These are phyloP conservation scores for Suhomyces canberraensis DNA, from an alignment of 805 yeast species.

Conservation along the genomic window DNA sequence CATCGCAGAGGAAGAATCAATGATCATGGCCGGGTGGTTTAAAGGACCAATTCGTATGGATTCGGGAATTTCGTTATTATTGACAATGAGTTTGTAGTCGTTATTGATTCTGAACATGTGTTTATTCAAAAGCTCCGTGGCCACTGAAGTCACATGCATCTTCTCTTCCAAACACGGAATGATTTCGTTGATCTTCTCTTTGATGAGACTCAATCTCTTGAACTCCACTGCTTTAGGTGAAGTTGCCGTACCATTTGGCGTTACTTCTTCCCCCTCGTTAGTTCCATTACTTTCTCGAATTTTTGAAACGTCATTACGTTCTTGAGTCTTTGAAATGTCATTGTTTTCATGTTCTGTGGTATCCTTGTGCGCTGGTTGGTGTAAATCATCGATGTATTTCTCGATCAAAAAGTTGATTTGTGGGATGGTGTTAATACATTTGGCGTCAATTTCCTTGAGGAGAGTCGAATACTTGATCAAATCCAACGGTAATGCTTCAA, in stretches of 20 bases:
- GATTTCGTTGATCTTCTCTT: slow-evolving; percentile 56
- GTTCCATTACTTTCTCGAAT: too few species aligned
- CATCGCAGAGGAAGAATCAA: slow-evolving; percentile 45
- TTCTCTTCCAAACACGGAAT: slow-evolving; percentile 94
- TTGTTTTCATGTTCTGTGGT: slow-evolving; percentile 5
- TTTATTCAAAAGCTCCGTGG: slow-evolving; percentile 70
- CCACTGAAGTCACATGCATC: slow-evolving; percentile 94
- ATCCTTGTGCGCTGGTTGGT: slow-evolving; percentile 6
- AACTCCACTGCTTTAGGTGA: slow-evolving; percentile 16
- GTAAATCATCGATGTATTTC: slow-evolving; percentile 37
- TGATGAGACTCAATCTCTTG: slow-evolving; percentile 35
- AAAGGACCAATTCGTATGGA: slow-evolving; percentile 70
- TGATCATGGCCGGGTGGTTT: slow-evolving; percentile 87
- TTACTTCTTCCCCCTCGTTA: background rate
- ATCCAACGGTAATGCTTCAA: slow-evolving; percentile 86
- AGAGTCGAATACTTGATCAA: slow-evolving; percentile 81
- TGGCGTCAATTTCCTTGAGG: slow-evolving; percentile 91
- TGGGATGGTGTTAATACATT: slow-evolving; percentile 76
- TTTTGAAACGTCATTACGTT: slow-evolving; percentile 2
- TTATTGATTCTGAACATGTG: slow-evolving; percentile 73
- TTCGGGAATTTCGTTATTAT: slow-evolving; percentile 79
- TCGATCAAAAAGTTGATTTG: slow-evolving; percentile 54
- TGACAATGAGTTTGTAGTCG: slow-evolving; percentile 71
- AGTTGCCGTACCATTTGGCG: background rate
- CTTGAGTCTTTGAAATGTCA: slow-evolving; percentile 6